These are phyloP conservation scores for Tripterygium wilfordii DNA, from an alignment of 177 flowering plant genomes.

Conservation along the genomic window DNA sequence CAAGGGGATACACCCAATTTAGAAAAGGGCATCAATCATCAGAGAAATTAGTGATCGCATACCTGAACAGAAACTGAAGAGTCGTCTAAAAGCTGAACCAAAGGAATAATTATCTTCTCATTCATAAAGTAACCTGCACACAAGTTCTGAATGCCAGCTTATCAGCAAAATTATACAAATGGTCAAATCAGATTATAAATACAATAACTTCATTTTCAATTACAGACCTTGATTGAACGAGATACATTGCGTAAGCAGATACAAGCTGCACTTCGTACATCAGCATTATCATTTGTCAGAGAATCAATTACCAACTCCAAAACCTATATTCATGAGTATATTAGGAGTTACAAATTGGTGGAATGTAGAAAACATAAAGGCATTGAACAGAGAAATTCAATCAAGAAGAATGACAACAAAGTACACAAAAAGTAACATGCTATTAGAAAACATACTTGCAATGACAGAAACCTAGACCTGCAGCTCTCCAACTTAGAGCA, in stretches of 20 bases:
- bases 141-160: conserved; percentile 52
- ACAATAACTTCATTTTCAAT: conserved; percentile 3
- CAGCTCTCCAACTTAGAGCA: conserved; percentile 86
- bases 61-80: conserved; percentile 72
- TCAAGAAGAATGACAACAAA: conserved; percentile 2
- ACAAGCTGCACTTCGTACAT: conserved; percentile 83
- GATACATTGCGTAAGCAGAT: conserved; percentile 66
- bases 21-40: too few species aligned
- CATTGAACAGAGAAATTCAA: not conserved
- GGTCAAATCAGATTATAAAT: not conserved
- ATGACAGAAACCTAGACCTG: conserved; percentile 52
- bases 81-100: conserved; percentile 67
- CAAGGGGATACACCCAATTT: too few species aligned
- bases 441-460: conserved; percentile 50
- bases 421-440: too few species aligned
- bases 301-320: conserved; percentile 49
- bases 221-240: conserved; percentile 84
- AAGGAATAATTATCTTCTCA: conserved; percentile 44
- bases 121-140: conserved; percentile 81
- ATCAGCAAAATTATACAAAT: conserved; percentile 20
- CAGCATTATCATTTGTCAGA: conserved; percentile 58
- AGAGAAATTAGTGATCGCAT: conserved; percentile 12
- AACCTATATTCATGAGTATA: conserved; percentile 36
- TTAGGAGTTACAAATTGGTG: not conserved
- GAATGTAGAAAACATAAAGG: too few species aligned